Base-by-base conservation (phyloP, 768 basidiomycete species). In the Pisolithus marmoratus region DNA sequence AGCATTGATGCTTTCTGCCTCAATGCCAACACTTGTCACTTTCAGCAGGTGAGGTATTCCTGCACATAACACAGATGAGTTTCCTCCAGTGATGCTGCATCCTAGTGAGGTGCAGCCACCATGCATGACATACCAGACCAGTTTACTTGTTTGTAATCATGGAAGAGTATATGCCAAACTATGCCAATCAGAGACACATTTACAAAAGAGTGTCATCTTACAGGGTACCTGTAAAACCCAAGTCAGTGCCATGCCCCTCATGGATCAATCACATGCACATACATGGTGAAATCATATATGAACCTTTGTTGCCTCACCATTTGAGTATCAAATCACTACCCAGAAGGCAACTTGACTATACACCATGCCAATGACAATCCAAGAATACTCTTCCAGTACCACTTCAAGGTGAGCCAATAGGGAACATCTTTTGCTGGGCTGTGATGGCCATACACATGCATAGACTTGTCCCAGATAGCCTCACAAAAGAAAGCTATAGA, bases 381-480 rank as follows among this genome's bases (percentile, higher is more conserved):
- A 3, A 77, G 62, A 23, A 95, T 67, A 19, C 78, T 76, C 36
- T 74, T 67, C 74, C 94, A 88, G 64, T 97, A 98, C 41, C 88
- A 81, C 61, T 77, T 84, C 38, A 95, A 54, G 57, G 94, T 74
- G 23, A 96, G 76, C 65, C 66, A 55, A 63, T 94, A 92, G 0
- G 93, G 93, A 50, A 90, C 77, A 41, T 78, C 64, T 58, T 82
- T n/a, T n/a, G n/a, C 87, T 89, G 94, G 93, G 1, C 77, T 83
- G 67, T 77, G 93, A 15, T 81, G 73, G 12, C 74, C 74, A 1
- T n/a, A n/a, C n/a, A n/a, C n/a, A n/a, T n/a, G n/a, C n/a, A n/a
- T n/a, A 92, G 90, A 60, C 93, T 90, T 26, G 83, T 76, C 86
- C 94, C 91, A 54, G 75, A n/a, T n/a, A 91, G 63, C 56, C 93